phyloP scores from a whole-genome alignment of 176 grass and related monocot species.

The Tillandsia leiboldiana region DNA sequence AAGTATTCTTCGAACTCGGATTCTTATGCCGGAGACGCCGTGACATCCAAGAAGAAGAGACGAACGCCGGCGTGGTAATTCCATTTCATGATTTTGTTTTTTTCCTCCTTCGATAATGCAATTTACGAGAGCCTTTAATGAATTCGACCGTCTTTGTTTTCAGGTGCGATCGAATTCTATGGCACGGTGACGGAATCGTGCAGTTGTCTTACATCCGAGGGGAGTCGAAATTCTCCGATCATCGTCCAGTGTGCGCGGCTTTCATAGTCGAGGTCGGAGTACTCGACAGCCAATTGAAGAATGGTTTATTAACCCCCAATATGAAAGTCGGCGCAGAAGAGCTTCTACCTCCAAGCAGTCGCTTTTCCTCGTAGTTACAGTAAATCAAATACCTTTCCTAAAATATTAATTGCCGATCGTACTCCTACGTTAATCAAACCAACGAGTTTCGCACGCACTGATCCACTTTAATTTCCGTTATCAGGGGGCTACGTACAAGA shows the following conservation, averaged over 20 bases:
- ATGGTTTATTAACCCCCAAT: slow-evolving; percentile 35
- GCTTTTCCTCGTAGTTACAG: background rate
- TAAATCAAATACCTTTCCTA: no score
- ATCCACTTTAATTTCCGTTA: no score
- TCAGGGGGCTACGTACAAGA: no score
- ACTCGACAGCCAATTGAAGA: slow-evolving; percentile 22
- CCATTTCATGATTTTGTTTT: background rate
- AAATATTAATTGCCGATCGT: no score
- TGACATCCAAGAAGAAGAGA: slow-evolving; percentile 71
- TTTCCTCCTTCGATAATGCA: background rate
- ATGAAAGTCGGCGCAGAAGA: slow-evolving; percentile 85
- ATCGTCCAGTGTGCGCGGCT: slow-evolving; percentile 60
- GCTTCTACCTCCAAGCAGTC: slow-evolving; percentile 26
- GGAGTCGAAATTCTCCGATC: slow-evolving; percentile 89
- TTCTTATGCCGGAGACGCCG: slow-evolving; percentile 44
- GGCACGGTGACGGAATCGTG: slow-evolving; percentile 74
- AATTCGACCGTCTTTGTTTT: background rate
- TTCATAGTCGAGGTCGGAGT: slow-evolving; percentile 61
- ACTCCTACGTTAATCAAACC: no score
- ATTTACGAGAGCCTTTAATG: background rate
- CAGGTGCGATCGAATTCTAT: slow-evolving; percentile 88
- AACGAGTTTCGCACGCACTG: no score
- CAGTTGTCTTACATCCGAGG: slow-evolving; percentile 78
- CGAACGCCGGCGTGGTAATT: slow-evolving; percentile 80
- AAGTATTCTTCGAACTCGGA: slow-evolving; percentile 88